Conservation (phyloP, 148 eudicot species). For the Rhododendron ovatum region DNA sequence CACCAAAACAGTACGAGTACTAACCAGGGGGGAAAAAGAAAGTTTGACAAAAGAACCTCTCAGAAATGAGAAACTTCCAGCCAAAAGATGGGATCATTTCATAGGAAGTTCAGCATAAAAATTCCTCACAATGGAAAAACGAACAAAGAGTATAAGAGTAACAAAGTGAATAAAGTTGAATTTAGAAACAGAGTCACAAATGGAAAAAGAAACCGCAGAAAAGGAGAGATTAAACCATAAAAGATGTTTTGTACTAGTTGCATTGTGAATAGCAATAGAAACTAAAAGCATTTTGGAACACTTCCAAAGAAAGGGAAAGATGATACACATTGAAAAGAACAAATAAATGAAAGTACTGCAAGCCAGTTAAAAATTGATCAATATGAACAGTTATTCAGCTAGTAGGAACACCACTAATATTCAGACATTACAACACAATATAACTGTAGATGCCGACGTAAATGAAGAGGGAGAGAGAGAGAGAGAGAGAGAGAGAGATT, state of each 20-base stretch:
- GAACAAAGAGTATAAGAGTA: neutral
- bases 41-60: neutral
- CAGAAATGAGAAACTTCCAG: neutral
- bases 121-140: neutral
- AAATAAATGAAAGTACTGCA: neutral
- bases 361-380: neutral
- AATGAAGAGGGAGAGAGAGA: neutral
- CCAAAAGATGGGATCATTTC: neutral
- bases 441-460: neutral
- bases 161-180: neutral
- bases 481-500: neutral
- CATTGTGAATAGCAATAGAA: neutral
- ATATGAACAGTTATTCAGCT: neutral
- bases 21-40: neutral
- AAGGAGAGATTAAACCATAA: neutral
- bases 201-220: neutral
- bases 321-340: neutral
- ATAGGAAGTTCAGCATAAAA: neutral
- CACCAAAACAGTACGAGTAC: neutral
- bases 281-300: neutral
- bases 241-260: neutral
- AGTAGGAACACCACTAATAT: neutral
- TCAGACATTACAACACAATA: neutral
- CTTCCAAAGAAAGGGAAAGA: neutral
- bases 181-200: neutral